Conservation (phyloP, 306 rosid genomes). For the Vigna nakashimae region DNA sequence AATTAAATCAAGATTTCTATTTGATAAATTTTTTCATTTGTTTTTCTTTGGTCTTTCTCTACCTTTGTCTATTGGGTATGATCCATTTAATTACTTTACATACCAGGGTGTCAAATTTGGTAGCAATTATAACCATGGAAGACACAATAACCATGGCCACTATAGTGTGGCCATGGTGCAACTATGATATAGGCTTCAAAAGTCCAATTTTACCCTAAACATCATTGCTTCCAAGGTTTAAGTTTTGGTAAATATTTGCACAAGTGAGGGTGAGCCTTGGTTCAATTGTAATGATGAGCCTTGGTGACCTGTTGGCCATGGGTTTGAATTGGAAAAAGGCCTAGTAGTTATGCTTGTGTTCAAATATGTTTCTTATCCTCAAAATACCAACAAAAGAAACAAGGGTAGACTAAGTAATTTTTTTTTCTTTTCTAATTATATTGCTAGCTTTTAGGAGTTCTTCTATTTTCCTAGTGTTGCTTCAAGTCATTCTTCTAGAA, state of each 20-base stretch:
- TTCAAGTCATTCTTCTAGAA: too few species aligned
- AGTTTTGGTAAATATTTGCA: background rate
- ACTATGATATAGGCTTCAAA: background rate
- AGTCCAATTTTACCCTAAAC: background rate
- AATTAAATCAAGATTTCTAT: background rate
- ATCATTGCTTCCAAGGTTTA: background rate
- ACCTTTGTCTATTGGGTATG: background rate
- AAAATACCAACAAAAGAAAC: too few species aligned
- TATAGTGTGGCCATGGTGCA: background rate
- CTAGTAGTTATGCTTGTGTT: too few species aligned
- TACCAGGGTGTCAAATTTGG: background rate
- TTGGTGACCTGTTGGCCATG: background rate
- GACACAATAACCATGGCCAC: background rate
- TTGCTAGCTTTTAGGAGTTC: too few species aligned
- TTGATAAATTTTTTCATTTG: background rate
- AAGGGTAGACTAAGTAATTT: too few species aligned
- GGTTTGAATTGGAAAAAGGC: background rate
- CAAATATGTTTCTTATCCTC: too few species aligned
- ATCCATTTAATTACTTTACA: background rate
- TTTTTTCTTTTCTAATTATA: too few species aligned
- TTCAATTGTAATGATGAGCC: background rate
- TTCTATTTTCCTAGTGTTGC: too few species aligned
- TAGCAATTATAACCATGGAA: background rate
- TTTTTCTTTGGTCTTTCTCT: slow-evolving; percentile 4
- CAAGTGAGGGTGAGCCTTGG: background rate